Base-by-base conservation (phyloP, 192 early-diverging fungal genomes). In the Lunasporangiospora selenospora region DNA sequence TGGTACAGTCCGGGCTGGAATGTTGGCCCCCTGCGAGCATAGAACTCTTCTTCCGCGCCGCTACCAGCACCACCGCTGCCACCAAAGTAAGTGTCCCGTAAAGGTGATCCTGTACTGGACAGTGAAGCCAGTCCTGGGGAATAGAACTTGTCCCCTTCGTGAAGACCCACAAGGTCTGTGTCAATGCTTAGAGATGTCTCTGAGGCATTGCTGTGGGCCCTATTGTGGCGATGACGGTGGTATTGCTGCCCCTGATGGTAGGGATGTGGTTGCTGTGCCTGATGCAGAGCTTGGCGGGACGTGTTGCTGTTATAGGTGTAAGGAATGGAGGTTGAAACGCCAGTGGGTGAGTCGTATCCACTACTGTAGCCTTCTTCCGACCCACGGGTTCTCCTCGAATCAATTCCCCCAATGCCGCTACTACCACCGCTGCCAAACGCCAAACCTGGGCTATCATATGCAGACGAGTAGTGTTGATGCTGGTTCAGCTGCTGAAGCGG, bases 171-270 rank as follows among this genome's bases (percentile, higher is more conserved):
- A 11, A 59, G 23, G 2, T 30, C 33, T 2, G 65, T 54, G 33
- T 69, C 65, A 21, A 69, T 54, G 36, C 41, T 69, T 6, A 69
- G 44, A 4, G 65, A 69, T 4, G 49, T 69, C 34, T 59, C 57
- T 18, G 65, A 69, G 9, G 57, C 48, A 18, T 69, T 69, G 43
- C 65, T 69, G 15, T 47, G 57, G 4, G 23, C 33, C 19, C 65
- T 50, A 23, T 39, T 58, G 42, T 69, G 64, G 29, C 18, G 46
- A 33, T 53, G 54, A 3, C 45, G 53, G 23, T 50, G 45, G 7
- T 58, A 47, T 15, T 44, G 11, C 21, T 53, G 61, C 23, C 48
- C 42, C 12, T 64, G 62, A 21, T 48, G 53, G 16, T 55, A 45
- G 5, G 8, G 53, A 24, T 47, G 54, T 2, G 33, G 16, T 1